Evolutionary conservation across 352 stramenopile genomes (phyloP).

Genomic region (Saprolegnia diclina): DNA sequence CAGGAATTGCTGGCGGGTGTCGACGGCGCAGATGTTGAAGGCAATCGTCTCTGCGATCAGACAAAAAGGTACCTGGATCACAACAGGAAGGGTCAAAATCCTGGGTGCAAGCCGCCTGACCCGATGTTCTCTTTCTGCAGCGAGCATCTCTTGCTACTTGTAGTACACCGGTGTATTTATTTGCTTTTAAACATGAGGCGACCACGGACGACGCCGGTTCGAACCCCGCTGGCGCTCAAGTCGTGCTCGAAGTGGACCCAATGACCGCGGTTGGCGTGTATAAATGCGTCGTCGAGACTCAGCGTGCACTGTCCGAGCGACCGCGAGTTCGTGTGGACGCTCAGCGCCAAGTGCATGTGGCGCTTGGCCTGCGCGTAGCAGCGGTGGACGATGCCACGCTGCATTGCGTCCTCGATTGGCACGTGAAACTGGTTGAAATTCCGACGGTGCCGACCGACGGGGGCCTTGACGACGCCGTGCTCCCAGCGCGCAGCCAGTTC

Average conservation of each 20-base stretch:
- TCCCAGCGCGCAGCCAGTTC: constrained; percentile 17
- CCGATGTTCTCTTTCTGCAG: too few relatives aligned
- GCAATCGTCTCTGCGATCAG: too few relatives aligned
- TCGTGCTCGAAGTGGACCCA: neutral
- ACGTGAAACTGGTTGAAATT: constrained; percentile 9
- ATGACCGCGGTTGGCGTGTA: neutral
- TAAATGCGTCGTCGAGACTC: constrained; percentile 12
- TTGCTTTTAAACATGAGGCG: constrained; percentile 5
- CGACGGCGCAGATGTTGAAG: too few relatives aligned
- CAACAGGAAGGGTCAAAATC: too few relatives aligned
- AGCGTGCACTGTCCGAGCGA: constrained; percentile 21
- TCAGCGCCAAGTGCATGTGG: constrained; percentile 21
- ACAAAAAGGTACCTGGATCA: too few relatives aligned
- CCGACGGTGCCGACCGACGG: neutral
- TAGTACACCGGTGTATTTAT: too few relatives aligned
- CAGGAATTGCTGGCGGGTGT: too few relatives aligned
- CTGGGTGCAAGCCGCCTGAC: too few relatives aligned
- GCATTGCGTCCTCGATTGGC: neutral
- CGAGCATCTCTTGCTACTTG: too few relatives aligned
- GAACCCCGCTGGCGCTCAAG: neutral
- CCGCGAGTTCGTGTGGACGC: neutral
- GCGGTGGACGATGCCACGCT: constrained; percentile 14
- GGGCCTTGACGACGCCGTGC: neutral
- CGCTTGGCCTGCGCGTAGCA: constrained; percentile 22
- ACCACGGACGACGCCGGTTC: neutral